A percentile compares a stretch with the other conserved stretches of the same genome.
Conservation (phyloP, 2,329 filamentous ascomycete genomes). For the Aspergillus brunneoviolaceus region DNA sequence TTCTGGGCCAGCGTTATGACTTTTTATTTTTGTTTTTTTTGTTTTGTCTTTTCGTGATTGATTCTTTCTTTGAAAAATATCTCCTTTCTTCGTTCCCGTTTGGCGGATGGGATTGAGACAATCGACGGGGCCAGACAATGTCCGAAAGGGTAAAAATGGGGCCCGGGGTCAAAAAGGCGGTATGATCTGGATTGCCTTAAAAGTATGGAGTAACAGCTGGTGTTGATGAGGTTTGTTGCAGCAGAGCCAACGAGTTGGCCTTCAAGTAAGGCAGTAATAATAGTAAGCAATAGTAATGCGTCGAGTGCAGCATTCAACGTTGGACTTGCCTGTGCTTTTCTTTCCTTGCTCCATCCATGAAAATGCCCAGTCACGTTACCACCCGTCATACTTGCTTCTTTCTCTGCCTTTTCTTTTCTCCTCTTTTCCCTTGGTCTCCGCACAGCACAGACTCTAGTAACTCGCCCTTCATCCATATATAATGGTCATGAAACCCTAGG, state of each 20-base stretch:
- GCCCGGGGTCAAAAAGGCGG: constrained; percentile 2
- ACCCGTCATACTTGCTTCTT: neutral
- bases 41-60: neutral
- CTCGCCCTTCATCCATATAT: neutral
- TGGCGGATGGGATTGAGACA: neutral
- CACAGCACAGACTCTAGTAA: neutral
- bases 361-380: neutral
- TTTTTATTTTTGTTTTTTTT: neutral
- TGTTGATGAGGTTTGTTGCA: neutral
- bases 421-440: neutral
- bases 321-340: no score
- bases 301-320: neutral
- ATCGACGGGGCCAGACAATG: neutral
- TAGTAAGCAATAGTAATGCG: neutral
- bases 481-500: neutral
- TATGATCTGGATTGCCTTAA: neutral
- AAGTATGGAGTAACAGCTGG: neutral
- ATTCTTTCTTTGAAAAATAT: no score
- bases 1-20: constrained; percentile 5
- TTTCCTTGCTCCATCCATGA: no score
- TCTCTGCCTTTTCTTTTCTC: neutral
- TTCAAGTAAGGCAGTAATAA: neutral
- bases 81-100: neutral
- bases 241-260: neutral
- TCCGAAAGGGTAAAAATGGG: neutral